Evolutionary conservation across 1,139 yeast genomes (phyloP).

Genomic region (Sporopachydermia cereana): DNA sequence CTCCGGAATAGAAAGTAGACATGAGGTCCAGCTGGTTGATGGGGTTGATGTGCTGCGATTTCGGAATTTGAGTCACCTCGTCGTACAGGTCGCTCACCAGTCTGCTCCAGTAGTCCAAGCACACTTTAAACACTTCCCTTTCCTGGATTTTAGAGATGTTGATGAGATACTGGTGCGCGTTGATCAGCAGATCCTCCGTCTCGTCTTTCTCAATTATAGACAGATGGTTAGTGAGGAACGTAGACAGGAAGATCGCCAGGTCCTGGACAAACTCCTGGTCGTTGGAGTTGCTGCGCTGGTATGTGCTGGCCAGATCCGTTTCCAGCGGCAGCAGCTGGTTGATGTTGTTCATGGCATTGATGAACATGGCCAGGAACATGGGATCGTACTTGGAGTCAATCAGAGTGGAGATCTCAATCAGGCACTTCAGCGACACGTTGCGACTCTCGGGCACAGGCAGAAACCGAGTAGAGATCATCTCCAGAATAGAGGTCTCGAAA

Average conservation of each 20-base stretch:
- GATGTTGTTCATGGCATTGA: constrained; percentile 62
- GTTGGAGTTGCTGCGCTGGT: constrained; percentile 61
- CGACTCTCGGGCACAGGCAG: constrained; percentile 73
- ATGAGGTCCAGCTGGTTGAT: constrained; percentile 59
- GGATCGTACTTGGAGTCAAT: constrained; percentile 49
- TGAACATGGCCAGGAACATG: constrained; percentile 61
- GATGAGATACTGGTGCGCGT: constrained; percentile 70
- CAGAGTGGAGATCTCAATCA: constrained; percentile 79
- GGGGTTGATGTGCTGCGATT: constrained; percentile 52
- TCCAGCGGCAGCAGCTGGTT: constrained; percentile 60
- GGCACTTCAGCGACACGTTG: constrained; percentile 75
- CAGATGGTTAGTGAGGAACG: constrained; percentile 72
- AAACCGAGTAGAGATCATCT: constrained; percentile 61
- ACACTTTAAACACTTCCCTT: constrained; percentile 89
- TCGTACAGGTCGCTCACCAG: constrained; percentile 71
- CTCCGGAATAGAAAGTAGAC: constrained; percentile 28
- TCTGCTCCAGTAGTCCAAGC: constrained; percentile 87
- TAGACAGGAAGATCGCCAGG: constrained; percentile 83
- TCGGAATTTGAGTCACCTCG: constrained; percentile 76
- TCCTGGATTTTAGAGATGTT: constrained; percentile 87
- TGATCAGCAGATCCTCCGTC: constrained; percentile 47
- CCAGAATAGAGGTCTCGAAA: constrained; percentile 75
- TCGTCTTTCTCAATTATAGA: constrained; percentile 57
- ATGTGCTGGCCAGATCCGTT: constrained; percentile 63
- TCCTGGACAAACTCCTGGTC: constrained; percentile 95